Conservation (phyloP, 305 asterid genomes). For the Withania somnifera region DNA sequence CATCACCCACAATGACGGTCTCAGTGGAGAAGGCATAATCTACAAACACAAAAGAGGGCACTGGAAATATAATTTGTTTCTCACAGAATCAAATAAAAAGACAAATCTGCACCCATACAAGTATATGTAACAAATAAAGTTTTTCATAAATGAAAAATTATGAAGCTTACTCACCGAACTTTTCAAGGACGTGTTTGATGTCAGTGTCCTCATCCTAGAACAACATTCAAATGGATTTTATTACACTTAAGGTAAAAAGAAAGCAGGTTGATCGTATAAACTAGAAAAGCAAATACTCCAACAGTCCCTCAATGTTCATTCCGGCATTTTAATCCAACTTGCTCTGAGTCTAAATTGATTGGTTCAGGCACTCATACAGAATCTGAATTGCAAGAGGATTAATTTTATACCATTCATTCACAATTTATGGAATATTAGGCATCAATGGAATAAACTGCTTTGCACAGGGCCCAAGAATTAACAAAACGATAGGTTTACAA, state of each 20-base stretch:
- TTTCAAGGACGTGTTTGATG: constrained; percentile 56
- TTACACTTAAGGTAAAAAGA: constrained; percentile 16
- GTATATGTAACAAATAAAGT: background rate
- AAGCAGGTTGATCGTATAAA: background rate
- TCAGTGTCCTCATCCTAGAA: constrained; percentile 51
- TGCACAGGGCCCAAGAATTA: background rate
- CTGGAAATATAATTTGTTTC: background rate
- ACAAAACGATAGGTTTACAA: background rate
- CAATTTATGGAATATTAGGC: background rate
- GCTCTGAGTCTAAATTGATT: background rate
- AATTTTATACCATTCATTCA: background rate
- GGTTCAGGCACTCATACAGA: background rate
- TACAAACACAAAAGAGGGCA: constrained; percentile 16
- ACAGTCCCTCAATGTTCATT: background rate
- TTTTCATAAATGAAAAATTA: background rate
- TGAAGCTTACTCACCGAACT: constrained; percentile 54
- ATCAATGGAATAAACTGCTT: background rate
- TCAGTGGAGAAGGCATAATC: constrained; percentile 58
- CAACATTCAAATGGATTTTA: constrained; percentile 28
- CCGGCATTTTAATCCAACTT: background rate
- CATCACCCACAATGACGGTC: constrained; percentile 71
- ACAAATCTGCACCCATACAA: background rate
- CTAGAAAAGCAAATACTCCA: background rate
- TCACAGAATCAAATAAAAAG: background rate
- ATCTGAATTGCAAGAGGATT: background rate